These are phyloP conservation scores for Sclerotinia spermophila DNA, from an alignment of 2,329 filamentous ascomycete genomes.

Conservation along the genomic window DNA sequence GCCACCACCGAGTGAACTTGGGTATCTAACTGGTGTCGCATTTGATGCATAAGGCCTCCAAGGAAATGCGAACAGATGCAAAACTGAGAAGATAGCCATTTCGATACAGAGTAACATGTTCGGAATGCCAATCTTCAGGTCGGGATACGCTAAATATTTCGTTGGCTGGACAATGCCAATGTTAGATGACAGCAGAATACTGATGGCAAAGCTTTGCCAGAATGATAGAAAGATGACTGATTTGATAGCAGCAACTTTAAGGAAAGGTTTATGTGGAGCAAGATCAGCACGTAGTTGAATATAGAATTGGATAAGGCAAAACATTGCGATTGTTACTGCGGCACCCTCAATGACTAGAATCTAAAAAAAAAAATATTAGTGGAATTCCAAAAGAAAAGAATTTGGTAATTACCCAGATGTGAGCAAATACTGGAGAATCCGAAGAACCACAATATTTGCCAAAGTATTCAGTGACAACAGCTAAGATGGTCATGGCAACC, in stretches of 20 bases:
- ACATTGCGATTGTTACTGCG: constrained; percentile 81
- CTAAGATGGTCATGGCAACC: constrained; percentile 73
- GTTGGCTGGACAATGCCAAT: constrained; percentile 40
- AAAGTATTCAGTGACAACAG: constrained; percentile 67
- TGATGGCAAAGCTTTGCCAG: constrained; percentile 70
- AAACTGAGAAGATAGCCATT: constrained; percentile 74
- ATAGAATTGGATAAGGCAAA: constrained; percentile 84
- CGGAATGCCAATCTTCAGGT: constrained; percentile 78
- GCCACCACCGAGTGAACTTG: not conserved
- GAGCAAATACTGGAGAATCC: constrained; percentile 72
- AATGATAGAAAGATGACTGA: constrained; percentile 88
- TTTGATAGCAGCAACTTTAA: constrained; percentile 85
- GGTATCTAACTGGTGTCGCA: constrained; percentile 2
- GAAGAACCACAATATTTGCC: constrained; percentile 75
- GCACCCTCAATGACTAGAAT: constrained; percentile 64
- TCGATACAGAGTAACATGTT: constrained; percentile 75
- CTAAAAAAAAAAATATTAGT: constrained; percentile 39
- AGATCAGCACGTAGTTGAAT: constrained; percentile 68
- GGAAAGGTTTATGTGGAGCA: constrained; percentile 64
- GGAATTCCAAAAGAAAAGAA: not conserved
- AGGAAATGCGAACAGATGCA: constrained; percentile 81
- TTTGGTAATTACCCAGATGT: constrained; percentile 65
- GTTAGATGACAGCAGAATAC: constrained; percentile 52
- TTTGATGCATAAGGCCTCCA: constrained; percentile 61
- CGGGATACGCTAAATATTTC: constrained; percentile 60